A percentile compares a stretch with the other conserved stretches of the same genome.
These are phyloP conservation scores for Ceriops zippeliana DNA, from an alignment of 345 rosid genomes.

Conservation along the genomic window DNA sequence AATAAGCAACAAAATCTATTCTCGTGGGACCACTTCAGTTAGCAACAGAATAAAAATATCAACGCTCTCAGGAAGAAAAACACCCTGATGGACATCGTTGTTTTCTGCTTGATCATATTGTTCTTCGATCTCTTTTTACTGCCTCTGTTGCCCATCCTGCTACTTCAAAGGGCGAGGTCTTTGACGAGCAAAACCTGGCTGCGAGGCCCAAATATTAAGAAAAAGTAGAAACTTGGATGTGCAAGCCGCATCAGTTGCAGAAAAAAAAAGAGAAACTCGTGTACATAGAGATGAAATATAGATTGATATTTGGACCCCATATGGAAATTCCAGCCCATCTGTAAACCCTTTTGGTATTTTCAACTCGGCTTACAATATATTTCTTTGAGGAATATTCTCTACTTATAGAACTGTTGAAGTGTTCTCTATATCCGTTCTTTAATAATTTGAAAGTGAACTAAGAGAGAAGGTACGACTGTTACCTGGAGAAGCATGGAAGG, in stretches of 20 bases:
- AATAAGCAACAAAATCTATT: background rate
- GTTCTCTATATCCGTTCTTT: no score
- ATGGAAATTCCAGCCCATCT: no score
- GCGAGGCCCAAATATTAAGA: conserved; percentile 31
- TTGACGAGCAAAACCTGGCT: conserved; percentile 91
- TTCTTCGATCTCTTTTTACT: background rate
- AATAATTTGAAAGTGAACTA: no score
- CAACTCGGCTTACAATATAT: no score
- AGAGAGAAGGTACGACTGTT: background rate
- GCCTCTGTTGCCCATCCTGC: conserved; percentile 12
- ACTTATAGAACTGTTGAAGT: no score
- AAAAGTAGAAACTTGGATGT: conserved; percentile 27
- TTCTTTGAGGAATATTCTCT: no score
- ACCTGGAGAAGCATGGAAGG: conserved; percentile 98
- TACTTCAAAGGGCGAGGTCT: conserved; percentile 36
- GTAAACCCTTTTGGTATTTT: no score
- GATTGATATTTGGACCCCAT: background rate
- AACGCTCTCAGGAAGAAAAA: background rate
- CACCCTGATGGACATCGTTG: background rate
- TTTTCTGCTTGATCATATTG: no score
- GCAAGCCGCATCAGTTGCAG: conserved; percentile 22
- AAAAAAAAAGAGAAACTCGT: background rate
- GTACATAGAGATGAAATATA: background rate
- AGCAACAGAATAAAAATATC: background rate
- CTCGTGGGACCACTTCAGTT: background rate